These are phyloP conservation scores for Hamamelis virginiana DNA, from an alignment of 164 flowering plant species.

Conservation along the genomic window DNA sequence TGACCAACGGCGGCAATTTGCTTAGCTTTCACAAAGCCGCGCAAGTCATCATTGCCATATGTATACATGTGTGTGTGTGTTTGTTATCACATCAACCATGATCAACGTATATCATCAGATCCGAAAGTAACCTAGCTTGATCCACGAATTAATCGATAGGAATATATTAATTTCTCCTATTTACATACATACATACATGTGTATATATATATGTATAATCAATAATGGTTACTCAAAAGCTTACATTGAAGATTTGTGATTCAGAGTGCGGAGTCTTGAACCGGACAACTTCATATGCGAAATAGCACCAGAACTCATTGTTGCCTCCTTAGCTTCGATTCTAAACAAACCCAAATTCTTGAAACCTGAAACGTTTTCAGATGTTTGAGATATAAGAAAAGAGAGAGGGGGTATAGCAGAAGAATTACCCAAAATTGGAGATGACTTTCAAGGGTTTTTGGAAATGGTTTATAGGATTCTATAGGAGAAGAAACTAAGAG, in stretches of 20 bases:
- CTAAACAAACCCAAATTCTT: no score
- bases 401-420: background rate
- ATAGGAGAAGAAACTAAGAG: background rate
- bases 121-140: no score
- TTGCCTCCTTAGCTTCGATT: slow-evolving; percentile 23
- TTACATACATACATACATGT: background rate
- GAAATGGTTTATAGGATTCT: background rate
- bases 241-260: slow-evolving; percentile 15
- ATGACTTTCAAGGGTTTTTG: no score
- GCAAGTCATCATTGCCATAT: no score
- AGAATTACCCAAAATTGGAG: background rate
- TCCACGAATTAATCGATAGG: background rate
- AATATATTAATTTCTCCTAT: background rate
- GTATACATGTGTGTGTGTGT: no score
- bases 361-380: background rate
- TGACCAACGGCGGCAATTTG: no score
- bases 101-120: no score
- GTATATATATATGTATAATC: background rate
- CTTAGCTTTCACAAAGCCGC: no score
- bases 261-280: slow-evolving; percentile 1
- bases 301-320: slow-evolving; percentile 16
- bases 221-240: background rate
- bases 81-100: no score
- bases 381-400: background rate
- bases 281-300: slow-evolving; percentile 12